Conservation (phyloP, 2,329 filamentous ascomycete genomes). For the Sclerotiophoma versabilis region DNA sequence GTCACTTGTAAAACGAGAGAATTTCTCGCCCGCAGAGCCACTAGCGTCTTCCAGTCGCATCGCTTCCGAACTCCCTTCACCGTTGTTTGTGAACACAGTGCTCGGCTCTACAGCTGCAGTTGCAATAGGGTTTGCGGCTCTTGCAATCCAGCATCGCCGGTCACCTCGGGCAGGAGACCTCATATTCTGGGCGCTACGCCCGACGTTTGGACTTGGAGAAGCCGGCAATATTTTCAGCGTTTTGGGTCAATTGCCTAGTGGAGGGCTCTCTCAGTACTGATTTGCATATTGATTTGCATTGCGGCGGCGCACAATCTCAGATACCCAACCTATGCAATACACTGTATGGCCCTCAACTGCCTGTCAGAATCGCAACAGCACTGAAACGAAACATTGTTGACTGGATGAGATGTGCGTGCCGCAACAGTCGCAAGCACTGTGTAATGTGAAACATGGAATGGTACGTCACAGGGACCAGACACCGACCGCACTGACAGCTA, state of each 20-base stretch:
- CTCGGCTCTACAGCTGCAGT: slow-evolving; percentile 29
- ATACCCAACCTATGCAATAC: slow-evolving; percentile 19
- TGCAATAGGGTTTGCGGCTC: slow-evolving; percentile 32
- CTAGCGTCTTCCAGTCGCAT: slow-evolving; percentile 13
- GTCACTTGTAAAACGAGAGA: slow-evolving; percentile 18
- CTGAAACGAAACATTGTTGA: background rate
- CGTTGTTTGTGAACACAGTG: slow-evolving; percentile 35
- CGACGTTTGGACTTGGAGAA: slow-evolving; percentile 36
- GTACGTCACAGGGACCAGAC: slow-evolving; percentile 15
- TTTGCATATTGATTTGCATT: slow-evolving; percentile 16
- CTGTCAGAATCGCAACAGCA: background rate
- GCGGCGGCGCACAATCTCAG: slow-evolving; percentile 13
- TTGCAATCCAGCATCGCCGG: slow-evolving; percentile 43
- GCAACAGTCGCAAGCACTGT: slow-evolving; percentile 1
- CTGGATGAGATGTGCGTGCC: background rate
- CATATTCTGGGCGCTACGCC: slow-evolving; percentile 45
- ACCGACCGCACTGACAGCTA: slow-evolving; percentile 2
- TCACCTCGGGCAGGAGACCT: slow-evolving; percentile 42
- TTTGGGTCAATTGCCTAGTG: slow-evolving; percentile 34
- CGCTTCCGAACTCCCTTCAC: slow-evolving; percentile 39
- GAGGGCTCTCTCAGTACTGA: slow-evolving; percentile 23
- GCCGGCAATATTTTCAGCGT: slow-evolving; percentile 43
- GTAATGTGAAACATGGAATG: slow-evolving; percentile 2
- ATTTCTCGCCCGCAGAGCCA: slow-evolving; percentile 17
- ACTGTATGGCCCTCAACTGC: background rate